Base-by-base conservation (phyloP, 176 grass and related monocot species). In the Oryza punctata region DNA sequence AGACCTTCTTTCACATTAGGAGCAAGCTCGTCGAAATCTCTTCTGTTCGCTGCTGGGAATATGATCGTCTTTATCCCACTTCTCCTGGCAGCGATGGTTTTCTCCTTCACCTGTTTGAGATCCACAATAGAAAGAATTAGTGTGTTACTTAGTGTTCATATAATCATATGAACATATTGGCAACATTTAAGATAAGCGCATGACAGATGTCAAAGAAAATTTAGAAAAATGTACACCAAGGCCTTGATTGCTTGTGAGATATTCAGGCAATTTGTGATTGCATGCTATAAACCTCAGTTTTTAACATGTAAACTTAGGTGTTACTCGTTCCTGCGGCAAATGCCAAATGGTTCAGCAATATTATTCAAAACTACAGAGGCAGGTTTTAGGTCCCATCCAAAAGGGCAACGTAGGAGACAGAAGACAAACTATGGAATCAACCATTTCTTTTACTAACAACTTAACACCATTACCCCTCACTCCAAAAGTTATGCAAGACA, bases 1-100 rank as follows among this genome's bases (percentile, higher is more conserved):
- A 99, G 88, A 9, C 96, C 96, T 85, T 99, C 96, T 88, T 99
- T 99, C 26, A 99, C 96, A 85, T 99, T 88, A 43, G 47, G 63
- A 63, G 96, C 93, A 73, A 91, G 93, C 71, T 99, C 93, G 12
- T 99, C 96, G 10, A 89, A 96, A 74, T 99, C 93, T 67, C 93
- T 93, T 87, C 79, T 94, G 81, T 99, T 99, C 2, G 91, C 96
- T 64, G 93, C 63, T 57, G 96, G 91, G 75, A 94, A 99, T 89
- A 99, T 96, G 78, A 99, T 88, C 0, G 80, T 96, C 83, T 96
- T 99, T 15, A 99, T 80, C 7, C 35, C 83, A 27, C 93, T 99
- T 82, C 96, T 90, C 76, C 93, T 88, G 9, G 96, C 91, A 67
- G 96, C 96, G 85, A 99, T 99, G 5, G 93, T 86, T 68, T 99